These are phyloP conservation scores for Orobanche coerulescens DNA, from an alignment of 257 asterid genomes.

Conservation along the genomic window DNA sequence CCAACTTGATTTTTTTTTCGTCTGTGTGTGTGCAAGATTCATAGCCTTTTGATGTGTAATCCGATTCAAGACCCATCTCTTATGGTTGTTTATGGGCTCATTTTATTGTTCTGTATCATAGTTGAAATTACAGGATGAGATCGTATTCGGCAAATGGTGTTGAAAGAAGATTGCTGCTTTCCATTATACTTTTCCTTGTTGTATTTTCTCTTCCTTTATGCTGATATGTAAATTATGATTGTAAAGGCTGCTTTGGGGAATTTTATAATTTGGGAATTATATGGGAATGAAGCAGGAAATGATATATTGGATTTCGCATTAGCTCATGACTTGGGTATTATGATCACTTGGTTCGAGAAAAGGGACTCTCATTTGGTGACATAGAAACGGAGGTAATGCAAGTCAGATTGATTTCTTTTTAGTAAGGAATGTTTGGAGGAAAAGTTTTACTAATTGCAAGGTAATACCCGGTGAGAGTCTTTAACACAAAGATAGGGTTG, in stretches of 20 bases:
- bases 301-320: too few relatives aligned
- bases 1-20: background rate
- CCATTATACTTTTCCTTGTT: background rate
- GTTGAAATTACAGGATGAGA: background rate
- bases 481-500: too few relatives aligned
- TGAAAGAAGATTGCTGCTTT: background rate
- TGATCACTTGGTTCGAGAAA: too few relatives aligned
- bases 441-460: too few relatives aligned
- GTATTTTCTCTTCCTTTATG: background rate
- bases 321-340: too few relatives aligned
- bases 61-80: background rate
- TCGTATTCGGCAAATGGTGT: background rate
- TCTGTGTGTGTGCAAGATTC: background rate
- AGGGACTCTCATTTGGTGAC: too few relatives aligned
- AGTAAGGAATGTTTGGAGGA: too few relatives aligned
- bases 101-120: constrained; percentile 1
- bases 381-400: too few relatives aligned
- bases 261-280: too few relatives aligned
- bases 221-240: background rate
- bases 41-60: background rate
- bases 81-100: constrained; percentile 15
- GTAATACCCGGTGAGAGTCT: too few relatives aligned
- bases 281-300: too few relatives aligned
- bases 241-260: background rate
- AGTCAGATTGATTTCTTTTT: too few relatives aligned